Evolutionary conservation across 163 green algal genomes (phyloP).

Genomic region (Chlorella variabilis): DNA sequence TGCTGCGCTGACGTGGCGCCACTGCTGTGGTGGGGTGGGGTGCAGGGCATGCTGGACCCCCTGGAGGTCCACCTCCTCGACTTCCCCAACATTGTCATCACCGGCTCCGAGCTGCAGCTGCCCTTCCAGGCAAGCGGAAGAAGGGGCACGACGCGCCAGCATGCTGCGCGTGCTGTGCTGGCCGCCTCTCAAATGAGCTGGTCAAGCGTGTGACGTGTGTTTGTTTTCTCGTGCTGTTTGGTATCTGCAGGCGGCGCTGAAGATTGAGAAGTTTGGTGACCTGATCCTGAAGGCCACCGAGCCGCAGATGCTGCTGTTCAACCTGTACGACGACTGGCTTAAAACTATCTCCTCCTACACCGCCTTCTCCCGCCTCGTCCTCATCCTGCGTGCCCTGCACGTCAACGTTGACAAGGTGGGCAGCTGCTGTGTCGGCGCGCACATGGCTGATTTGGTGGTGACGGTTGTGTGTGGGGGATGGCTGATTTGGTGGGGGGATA

Average conservation of each 20-base stretch:
- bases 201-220: too few species aligned
- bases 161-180: neutral
- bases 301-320: slow-evolving; percentile 99
- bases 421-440: too few species aligned
- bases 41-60: slow-evolving; percentile 97
- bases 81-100: slow-evolving; percentile 99
- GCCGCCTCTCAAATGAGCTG: too few species aligned
- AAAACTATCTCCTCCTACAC: slow-evolving; percentile 92
- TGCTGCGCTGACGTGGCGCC: too few species aligned
- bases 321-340: slow-evolving; percentile 99
- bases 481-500: too few species aligned
- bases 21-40: too few species aligned
- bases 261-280: slow-evolving; percentile 99
- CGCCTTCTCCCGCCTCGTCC: slow-evolving; percentile 89
- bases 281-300: slow-evolving; percentile 93
- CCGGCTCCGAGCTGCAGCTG: slow-evolving; percentile 97
- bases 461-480: too few species aligned
- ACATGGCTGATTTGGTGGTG: too few species aligned
- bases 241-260: slow-evolving; percentile 82
- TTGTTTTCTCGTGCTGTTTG: neutral
- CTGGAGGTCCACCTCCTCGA: slow-evolving; percentile 99
- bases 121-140: slow-evolving; percentile 89
- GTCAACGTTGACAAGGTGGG: slow-evolving; percentile 95
- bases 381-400: slow-evolving; percentile 98
- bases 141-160: too few species aligned